Percentiles rank a stretch among this genome's conserved stretches.
Conservation (phyloP, 257 asterid genomes). For the Linaria vulgaris region DNA sequence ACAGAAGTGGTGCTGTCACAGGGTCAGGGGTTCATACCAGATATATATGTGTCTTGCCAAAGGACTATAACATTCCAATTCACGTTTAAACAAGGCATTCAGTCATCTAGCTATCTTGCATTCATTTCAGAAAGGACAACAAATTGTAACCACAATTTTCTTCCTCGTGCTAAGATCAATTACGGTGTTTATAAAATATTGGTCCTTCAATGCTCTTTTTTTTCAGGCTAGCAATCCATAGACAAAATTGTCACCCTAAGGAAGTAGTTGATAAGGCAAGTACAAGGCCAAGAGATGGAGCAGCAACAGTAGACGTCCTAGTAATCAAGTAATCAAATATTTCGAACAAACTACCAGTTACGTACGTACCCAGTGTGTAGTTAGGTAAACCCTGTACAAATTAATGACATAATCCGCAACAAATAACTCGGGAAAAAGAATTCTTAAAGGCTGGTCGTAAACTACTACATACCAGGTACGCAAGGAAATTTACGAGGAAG, state of each 20-base stretch:
- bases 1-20: background rate
- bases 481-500: slow-evolving; percentile 74
- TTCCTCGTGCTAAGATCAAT: background rate
- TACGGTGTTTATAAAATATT: background rate
- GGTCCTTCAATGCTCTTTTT: background rate
- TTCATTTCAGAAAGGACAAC: background rate
- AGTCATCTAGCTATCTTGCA: background rate
- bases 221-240: background rate
- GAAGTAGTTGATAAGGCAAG: background rate
- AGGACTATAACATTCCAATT: too few species aligned
- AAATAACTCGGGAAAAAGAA: slow-evolving; percentile 4
- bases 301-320: too few species aligned
- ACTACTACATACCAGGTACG: slow-evolving; percentile 79
- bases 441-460: slow-evolving; percentile 12
- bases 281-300: background rate
- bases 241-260: background rate
- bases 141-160: too few species aligned
- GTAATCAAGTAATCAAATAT: too few species aligned
- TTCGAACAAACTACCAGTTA: too few species aligned
- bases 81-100: too few species aligned
- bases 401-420: too few species aligned
- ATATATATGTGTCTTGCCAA: too few species aligned
- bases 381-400: too few species aligned
- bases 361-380: too few species aligned
- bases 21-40: too few species aligned